Percentiles rank a stretch among this genome's conserved stretches.
Conservation (phyloP, 2,329 filamentous ascomycete genomes). For the Talaromyces sp. region DNA sequence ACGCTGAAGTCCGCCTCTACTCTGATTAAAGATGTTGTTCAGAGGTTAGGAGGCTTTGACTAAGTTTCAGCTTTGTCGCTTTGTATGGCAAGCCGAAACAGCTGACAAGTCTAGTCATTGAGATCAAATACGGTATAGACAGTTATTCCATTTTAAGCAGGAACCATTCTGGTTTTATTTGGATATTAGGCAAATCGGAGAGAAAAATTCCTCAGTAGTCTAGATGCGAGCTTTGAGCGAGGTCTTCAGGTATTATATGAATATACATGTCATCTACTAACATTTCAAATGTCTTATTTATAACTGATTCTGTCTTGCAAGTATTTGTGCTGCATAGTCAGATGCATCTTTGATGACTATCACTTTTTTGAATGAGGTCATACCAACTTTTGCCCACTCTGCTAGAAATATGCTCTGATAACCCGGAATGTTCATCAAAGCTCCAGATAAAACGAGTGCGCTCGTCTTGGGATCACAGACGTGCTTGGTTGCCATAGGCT, state of each 20-base stretch:
- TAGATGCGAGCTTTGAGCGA: neutral
- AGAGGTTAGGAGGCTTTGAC: neutral
- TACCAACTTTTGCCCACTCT: neutral
- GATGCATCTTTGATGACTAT: neutral
- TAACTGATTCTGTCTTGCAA: neutral
- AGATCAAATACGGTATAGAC: neutral
- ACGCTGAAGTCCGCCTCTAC: neutral
- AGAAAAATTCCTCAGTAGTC: neutral
- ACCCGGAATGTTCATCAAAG: neutral
- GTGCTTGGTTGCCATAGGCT: neutral
- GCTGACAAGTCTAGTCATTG: neutral
- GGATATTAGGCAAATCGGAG: neutral
- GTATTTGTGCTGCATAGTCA: neutral
- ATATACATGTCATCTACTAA: neutral
- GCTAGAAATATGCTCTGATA: neutral
- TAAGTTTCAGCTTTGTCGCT: neutral
- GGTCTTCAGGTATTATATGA: neutral
- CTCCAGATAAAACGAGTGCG: neutral
- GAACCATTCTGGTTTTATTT: neutral
- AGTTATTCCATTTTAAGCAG: no score
- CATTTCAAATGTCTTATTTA: neutral
- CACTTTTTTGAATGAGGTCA: neutral
- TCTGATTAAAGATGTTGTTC: neutral
- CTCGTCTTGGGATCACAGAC: neutral
- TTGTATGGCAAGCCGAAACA: neutral